Evolutionary conservation across 179 eudicot genomes (phyloP).

Genomic region (Nepenthes alata): DNA sequence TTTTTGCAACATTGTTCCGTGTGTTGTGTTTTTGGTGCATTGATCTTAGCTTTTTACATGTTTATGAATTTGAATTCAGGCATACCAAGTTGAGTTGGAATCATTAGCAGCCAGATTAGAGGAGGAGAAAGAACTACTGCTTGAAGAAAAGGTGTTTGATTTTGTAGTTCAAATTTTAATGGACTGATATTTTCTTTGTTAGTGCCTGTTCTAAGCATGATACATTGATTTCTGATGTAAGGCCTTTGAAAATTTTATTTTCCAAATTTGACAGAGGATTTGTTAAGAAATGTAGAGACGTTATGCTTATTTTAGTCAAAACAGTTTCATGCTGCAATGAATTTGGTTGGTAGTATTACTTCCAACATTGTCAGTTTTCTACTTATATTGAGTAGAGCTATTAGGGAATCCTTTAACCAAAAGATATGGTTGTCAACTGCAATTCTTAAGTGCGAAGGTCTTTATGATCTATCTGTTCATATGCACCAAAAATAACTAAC

Average conservation of each 20-base stretch:
- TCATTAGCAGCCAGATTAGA: conserved; percentile 60
- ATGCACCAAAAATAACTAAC: too few relatives aligned
- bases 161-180: background rate
- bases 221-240: background rate
- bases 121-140: conserved; percentile 60
- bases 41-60: background rate
- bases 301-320: too few relatives aligned
- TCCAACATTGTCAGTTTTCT: too few relatives aligned
- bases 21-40: background rate
- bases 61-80: conserved; percentile 28
- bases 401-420: too few relatives aligned
- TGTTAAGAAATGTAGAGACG: too few relatives aligned
- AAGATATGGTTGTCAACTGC: too few relatives aligned
- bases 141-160: conserved; percentile 48
- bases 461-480: too few relatives aligned
- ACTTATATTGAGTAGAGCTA: too few relatives aligned
- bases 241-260: background rate
- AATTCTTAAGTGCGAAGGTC: too few relatives aligned
- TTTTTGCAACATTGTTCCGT: background rate
- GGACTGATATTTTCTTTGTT: background rate
- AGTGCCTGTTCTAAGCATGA: background rate
- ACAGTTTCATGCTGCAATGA: too few relatives aligned
- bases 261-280: background rate
- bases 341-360: too few relatives aligned
- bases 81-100: conserved; percentile 75